Base-by-base conservation (phyloP, 805 yeast species). In the Suhomyces vadensis region DNA sequence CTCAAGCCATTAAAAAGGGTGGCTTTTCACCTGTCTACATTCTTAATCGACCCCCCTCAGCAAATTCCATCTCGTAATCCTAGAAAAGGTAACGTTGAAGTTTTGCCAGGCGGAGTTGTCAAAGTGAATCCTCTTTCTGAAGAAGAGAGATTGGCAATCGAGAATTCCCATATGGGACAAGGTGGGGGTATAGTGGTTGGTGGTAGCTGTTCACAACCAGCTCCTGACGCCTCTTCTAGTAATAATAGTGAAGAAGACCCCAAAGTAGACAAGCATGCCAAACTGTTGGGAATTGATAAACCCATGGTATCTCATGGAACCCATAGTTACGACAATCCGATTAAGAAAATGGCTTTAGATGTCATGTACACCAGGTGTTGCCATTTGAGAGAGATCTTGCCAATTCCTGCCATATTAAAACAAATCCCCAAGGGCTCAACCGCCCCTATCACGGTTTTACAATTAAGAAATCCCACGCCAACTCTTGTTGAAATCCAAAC, bases 41-140 rank as follows among this genome's bases (percentile, higher is more conserved):
- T 71, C 43, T 57, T 68, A 31, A 69, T 71, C 14, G 75, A 71
- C 43, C 97, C 97, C 2, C 96, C 96, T 1, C 97, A 91, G 58
- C 96, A 90, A 60, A 86, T 91, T 48, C 97, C 97, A 2, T 85
- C 95, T 1, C 70, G 95, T 57, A 77, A 75, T 47, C 97, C 97
- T 5, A 74, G 83, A 51, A 75, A 77, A 53, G 97, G 97, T 6
- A 85, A 88, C 57, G 90, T 71, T 44, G 77, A 81, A 52, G 69
- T 81, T 1, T 55, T 74, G 40, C 64, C 75, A n/a, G 74, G 73
- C 53, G 87, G 87, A 0, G 63, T 71, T 0, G 71, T 81, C 11
- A 70, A 75, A 6, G 69, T 82, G 14, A 77, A 78, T 48, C 80
- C 83, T 23, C 61, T 81, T 26, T 66, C 81, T 1, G 76, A 78